Conservation (phyloP, 148 eudicot species). For the Silene uniflora region DNA sequence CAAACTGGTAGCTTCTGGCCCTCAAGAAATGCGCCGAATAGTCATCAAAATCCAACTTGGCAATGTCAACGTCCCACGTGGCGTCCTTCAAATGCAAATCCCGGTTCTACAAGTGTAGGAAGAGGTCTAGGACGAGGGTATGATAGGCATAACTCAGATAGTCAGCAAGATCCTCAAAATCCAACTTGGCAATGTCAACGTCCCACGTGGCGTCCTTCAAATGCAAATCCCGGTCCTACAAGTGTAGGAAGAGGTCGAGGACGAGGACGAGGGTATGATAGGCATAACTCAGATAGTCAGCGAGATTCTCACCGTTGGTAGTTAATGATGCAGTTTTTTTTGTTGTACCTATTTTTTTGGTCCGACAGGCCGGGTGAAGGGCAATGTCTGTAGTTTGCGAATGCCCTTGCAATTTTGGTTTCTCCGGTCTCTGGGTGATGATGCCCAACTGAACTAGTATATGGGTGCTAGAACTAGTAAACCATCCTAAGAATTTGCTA, state of each 20-base stretch:
- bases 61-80: constrained; percentile 5
- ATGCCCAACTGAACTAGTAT: not conserved
- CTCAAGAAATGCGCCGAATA: not conserved
- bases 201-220: constrained; percentile 17
- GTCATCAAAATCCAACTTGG: not conserved
- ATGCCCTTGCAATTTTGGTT: not conserved
- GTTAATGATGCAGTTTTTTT: not conserved
- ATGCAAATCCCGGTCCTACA: not conserved
- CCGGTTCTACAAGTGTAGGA: not conserved
- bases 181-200: not conserved
- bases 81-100: constrained; percentile 12
- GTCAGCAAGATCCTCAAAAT: not conserved
- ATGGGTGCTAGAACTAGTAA: not conserved
- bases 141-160: not conserved
- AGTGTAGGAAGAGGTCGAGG: constrained; percentile 19
- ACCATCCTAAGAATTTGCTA: not conserved
- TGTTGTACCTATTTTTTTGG: not conserved
- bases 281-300: not conserved
- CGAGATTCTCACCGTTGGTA: constrained; percentile 16
- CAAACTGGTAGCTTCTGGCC: not conserved
- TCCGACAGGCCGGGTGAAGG: too few relatives aligned
- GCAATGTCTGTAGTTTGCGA: not conserved
- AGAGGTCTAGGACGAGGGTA: constrained; percentile 22
- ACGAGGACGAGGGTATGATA: constrained; percentile 16
- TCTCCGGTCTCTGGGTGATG: too few relatives aligned